Conservation (phyloP, 2,329 filamentous ascomycete species). For the Epichloe gansuensis region DNA sequence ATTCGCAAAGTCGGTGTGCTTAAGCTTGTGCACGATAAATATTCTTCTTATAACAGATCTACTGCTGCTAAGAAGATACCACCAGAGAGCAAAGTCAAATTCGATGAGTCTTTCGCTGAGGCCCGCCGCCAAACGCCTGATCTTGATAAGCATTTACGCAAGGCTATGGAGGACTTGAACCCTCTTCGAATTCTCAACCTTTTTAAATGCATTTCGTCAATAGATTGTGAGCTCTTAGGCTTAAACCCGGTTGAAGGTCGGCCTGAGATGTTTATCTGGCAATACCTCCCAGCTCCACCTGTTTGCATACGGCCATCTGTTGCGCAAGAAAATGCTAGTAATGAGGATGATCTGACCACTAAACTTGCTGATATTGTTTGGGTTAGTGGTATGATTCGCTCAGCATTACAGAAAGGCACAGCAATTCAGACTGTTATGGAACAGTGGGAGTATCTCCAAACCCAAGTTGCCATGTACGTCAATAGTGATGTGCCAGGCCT, state of each 20-base stretch:
- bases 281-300: constrained; percentile 85
- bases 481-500: constrained; percentile 92
- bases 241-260: constrained; percentile 76
- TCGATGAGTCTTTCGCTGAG: constrained; percentile 73
- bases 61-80: constrained; percentile 74
- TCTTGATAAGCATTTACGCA: constrained; percentile 80
- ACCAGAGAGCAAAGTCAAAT: constrained; percentile 69
- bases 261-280: constrained; percentile 97
- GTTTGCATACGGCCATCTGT: constrained; percentile 92
- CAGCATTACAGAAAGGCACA: constrained; percentile 71
- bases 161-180: constrained; percentile 89
- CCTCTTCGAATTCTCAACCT: constrained; percentile 80
- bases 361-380: constrained; percentile 96
- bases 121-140: constrained; percentile 70
- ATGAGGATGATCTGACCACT: constrained; percentile 91
- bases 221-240: constrained; percentile 83
- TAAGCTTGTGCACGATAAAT: constrained; percentile 92
- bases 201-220: constrained; percentile 74
- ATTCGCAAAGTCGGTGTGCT: constrained; percentile 88
- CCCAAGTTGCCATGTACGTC: constrained; percentile 95
- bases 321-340: constrained; percentile 82
- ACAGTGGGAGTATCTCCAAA: constrained; percentile 93
- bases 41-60: constrained; percentile 75
- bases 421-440: constrained; percentile 88
- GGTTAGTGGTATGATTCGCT: constrained; percentile 76